These are phyloP conservation scores for Thielaviopsis euricoi DNA, from an alignment of 2,329 filamentous ascomycete genomes.

Conservation along the genomic window DNA sequence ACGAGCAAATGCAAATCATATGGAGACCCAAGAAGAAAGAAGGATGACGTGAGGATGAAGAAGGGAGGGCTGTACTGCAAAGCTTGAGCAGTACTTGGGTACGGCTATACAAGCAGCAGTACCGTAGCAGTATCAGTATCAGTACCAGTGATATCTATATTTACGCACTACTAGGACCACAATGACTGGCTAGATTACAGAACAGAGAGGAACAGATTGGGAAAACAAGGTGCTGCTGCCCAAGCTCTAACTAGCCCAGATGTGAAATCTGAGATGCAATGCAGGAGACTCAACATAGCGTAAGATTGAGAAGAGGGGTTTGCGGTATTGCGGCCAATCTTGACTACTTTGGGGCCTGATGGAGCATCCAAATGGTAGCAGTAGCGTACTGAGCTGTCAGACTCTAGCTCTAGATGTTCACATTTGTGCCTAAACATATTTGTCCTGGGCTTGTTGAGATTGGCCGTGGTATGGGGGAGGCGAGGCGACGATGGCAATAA, in stretches of 20 bases:
- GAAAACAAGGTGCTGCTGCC: neutral
- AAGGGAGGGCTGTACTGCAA: too few species aligned
- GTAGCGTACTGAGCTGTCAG: too few species aligned
- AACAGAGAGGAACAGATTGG: neutral
- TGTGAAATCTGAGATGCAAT: neutral
- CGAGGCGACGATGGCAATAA: too few species aligned
- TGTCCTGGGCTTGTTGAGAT: neutral
- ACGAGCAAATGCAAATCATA: too few species aligned
- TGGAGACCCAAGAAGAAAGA: neutral
- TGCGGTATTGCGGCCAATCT: neutral
- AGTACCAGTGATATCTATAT: too few species aligned
- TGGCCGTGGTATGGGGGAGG: too few species aligned
- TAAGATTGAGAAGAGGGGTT: constrained; percentile 9
- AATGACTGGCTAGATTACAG: neutral
- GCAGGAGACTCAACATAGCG: constrained; percentile 8
- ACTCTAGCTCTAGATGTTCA: neutral
- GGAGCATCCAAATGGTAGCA: neutral
- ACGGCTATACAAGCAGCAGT: too few species aligned
- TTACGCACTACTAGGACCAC: neutral
- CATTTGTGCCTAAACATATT: constrained; percentile 8
- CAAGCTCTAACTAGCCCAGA: neutral
- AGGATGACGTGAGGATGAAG: neutral
- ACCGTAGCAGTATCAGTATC: too few species aligned
- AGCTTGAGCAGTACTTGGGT: too few species aligned
- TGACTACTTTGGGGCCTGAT: neutral